Evolutionary conservation across 208 protist species (phyloP).

Genomic region (Kentomonas sorsogonicus): DNA sequence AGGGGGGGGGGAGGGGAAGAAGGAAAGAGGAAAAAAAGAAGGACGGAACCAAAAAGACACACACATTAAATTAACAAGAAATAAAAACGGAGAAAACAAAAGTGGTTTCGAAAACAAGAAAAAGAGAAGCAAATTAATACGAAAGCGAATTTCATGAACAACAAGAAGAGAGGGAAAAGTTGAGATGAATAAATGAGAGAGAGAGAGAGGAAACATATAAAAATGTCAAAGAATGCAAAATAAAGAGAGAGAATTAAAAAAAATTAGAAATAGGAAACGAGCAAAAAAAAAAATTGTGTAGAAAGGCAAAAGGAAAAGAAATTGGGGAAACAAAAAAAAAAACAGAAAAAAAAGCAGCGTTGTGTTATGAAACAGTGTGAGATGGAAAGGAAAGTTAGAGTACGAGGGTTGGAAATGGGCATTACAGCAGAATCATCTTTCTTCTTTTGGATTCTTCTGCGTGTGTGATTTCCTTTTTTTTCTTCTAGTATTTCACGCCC

Average conservation of each 20-base stretch:
- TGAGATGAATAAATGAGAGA: constrained; percentile 10
- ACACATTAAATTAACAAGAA: not conserved
- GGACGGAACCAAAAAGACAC: not conserved
- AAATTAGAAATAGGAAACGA: constrained; percentile 8
- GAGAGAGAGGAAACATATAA: constrained; percentile 5
- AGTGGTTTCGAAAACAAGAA: constrained; percentile 14
- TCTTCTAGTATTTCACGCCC: not conserved
- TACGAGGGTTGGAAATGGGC: not conserved
- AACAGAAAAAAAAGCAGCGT: constrained; percentile 1
- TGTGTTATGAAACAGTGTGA: too few species aligned
- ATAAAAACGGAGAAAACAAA: constrained; percentile 5
- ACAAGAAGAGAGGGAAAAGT: constrained; percentile 1
- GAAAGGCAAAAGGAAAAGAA: constrained; percentile 10
- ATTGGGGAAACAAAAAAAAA: not conserved
- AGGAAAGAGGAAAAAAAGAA: constrained; percentile 8
- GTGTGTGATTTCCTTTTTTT: not conserved
- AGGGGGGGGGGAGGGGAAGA: too few species aligned
- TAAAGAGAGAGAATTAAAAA: constrained; percentile 9
- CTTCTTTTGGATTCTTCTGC: not conserved
- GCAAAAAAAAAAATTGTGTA: constrained; percentile 18
- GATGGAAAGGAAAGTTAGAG: not conserved
- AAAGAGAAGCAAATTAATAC: constrained; percentile 9
- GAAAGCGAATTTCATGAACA: too few species aligned
- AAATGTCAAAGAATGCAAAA: constrained; percentile 10
- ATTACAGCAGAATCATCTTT: not conserved